Evolutionary conservation across 768 basidiomycete species (phyloP).

Genomic region (Pisolithus microcarpus): DNA sequence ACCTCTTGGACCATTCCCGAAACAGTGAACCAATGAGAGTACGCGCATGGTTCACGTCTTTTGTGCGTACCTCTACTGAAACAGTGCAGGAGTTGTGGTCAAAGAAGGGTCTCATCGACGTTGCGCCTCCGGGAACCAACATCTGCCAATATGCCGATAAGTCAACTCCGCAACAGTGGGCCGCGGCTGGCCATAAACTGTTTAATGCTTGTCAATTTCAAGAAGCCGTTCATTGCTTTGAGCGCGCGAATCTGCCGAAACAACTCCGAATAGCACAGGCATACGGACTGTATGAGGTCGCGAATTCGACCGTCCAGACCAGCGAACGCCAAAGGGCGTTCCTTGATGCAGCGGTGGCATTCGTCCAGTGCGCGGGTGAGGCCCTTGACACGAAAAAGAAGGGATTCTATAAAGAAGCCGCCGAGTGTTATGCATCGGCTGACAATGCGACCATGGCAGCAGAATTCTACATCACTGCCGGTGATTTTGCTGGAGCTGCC

Average conservation of each 20-base stretch:
- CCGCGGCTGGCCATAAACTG: slow-evolving; percentile 29
- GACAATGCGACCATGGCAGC: slow-evolving; percentile 39
- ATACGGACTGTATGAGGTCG: slow-evolving; percentile 47
- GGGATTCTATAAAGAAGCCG: slow-evolving; percentile 38
- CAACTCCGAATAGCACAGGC: slow-evolving; percentile 44
- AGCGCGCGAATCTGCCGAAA: slow-evolving; percentile 36
- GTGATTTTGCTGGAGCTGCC: slow-evolving; percentile 38
- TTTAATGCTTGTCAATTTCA: slow-evolving; percentile 35
- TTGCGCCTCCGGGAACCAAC: slow-evolving; percentile 39
- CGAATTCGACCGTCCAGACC: slow-evolving; percentile 28
- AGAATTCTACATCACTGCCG: slow-evolving; percentile 32
- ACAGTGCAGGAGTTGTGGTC: slow-evolving; percentile 45
- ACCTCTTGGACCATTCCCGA: slow-evolving; percentile 58
- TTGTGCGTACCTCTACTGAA: slow-evolving; percentile 26
- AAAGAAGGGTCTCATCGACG: slow-evolving; percentile 36
- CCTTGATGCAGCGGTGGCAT: slow-evolving; percentile 41
- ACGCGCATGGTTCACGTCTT: slow-evolving; percentile 1
- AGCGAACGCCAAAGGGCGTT: slow-evolving; percentile 32
- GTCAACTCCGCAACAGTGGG: slow-evolving; percentile 45
- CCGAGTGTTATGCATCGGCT: slow-evolving; percentile 38
- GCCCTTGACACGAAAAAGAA: slow-evolving; percentile 23
- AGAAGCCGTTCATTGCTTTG: slow-evolving; percentile 49
- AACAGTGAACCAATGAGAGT: slow-evolving; percentile 55
- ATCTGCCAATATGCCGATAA: slow-evolving; percentile 48
- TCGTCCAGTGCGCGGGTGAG: slow-evolving; percentile 33